These are phyloP conservation scores for Cornus controversa DNA, from an alignment of 148 eudicot species.

Conservation along the genomic window DNA sequence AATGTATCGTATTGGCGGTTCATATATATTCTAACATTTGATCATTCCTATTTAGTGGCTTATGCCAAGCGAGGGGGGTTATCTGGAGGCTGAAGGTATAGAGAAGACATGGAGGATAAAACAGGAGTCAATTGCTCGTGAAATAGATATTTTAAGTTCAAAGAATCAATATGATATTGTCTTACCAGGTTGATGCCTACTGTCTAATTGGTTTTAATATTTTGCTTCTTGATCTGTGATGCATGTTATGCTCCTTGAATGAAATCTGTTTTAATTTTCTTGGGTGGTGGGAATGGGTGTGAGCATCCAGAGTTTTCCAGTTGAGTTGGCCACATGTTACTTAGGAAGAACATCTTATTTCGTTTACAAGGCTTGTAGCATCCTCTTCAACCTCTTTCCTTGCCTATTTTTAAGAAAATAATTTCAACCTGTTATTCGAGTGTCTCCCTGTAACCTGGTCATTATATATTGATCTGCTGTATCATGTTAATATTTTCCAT, in stretches of 20 bases:
- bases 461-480: too few species aligned
- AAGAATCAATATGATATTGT: slow-evolving; percentile 78
- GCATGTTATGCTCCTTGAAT: too few species aligned
- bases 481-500: too few species aligned
- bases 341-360: too few species aligned
- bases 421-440: not conserved
- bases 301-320: too few species aligned
- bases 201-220: not conserved
- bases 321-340: too few species aligned
- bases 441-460: not conserved
- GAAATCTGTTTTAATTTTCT: too few species aligned
- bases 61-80: slow-evolving; percentile 69
- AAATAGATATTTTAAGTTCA: slow-evolving; percentile 66
- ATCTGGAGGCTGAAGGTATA: slow-evolving; percentile 78
- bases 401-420: not conserved
- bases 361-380: not conserved
- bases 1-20: not conserved
- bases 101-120: slow-evolving; percentile 82
- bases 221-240: too few species aligned
- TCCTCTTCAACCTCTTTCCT: not conserved
- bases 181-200: slow-evolving; percentile 60
- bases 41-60: slow-evolving; percentile 68
- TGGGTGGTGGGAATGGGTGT: too few species aligned
- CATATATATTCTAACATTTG: slow-evolving; percentile 1
- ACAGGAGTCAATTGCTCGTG: slow-evolving; percentile 66